Conservation (phyloP, 495 filamentous ascomycete genomes). For the Annulohypoxylon bovei region DNA sequence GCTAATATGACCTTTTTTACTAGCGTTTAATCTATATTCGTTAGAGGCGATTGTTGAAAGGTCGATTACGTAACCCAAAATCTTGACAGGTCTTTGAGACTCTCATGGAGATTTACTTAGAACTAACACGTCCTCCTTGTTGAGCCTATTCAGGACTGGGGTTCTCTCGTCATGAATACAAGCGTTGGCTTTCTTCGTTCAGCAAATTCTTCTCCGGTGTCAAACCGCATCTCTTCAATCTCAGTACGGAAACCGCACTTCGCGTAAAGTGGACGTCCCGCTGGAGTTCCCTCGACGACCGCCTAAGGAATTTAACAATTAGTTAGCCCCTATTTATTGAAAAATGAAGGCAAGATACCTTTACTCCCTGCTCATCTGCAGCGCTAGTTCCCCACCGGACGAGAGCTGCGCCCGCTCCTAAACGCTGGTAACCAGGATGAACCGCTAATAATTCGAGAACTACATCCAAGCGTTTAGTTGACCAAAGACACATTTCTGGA, state of each 20-base stretch:
- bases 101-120: too few species aligned
- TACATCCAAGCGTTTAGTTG: conserved; percentile 9
- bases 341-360: conserved; percentile 3
- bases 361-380: conserved; percentile 49
- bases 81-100: too few species aligned
- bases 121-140: too few species aligned
- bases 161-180: conserved; percentile 39
- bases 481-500: neutral
- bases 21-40: too few species aligned
- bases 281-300: conserved; percentile 41
- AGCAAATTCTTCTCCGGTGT: conserved; percentile 25
- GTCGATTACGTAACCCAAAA: too few species aligned
- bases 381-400: conserved; percentile 60
- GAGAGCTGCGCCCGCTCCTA: conserved; percentile 62
- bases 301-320: conserved; percentile 10
- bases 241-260: conserved; percentile 34
- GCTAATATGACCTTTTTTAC: too few species aligned
- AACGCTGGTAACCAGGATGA: conserved; percentile 57
- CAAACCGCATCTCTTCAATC: conserved; percentile 41
- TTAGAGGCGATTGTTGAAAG: too few species aligned
- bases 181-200: conserved; percentile 32
- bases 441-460: conserved; percentile 62
- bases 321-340: too few species aligned
- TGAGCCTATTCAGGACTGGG: conserved; percentile 1
- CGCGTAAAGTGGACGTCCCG: conserved; percentile 34